Conservation (phyloP, 345 rosid genomes). For the Salix viminalis region DNA sequence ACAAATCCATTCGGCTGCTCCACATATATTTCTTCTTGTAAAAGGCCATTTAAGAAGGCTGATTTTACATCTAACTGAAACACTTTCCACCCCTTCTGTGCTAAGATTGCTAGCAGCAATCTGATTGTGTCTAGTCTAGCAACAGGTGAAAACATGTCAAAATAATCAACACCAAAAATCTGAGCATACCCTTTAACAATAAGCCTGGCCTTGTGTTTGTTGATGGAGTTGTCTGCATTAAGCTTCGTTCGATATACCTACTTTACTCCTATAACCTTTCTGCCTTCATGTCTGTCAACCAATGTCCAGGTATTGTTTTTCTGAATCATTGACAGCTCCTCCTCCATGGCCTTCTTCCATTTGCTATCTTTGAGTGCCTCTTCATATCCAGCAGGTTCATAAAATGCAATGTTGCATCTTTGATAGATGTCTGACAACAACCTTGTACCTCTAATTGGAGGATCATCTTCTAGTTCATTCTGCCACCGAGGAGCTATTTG, state of each 20-base stretch:
- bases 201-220: not conserved
- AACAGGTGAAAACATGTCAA: not conserved
- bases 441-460: too few relatives aligned
- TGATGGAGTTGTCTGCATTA: not conserved
- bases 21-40: not conserved
- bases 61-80: not conserved
- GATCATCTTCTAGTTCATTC: too few relatives aligned
- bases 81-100: not conserved
- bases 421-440: too few relatives aligned
- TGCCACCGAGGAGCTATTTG: not conserved
- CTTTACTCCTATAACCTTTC: not conserved
- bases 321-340: not conserved
- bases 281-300: not conserved
- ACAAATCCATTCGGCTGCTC: not conserved
- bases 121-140: not conserved
- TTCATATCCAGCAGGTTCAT: not conserved
- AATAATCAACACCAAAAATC: not conserved
- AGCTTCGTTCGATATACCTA: not conserved
- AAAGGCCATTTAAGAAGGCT: not conserved
- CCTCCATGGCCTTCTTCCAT: not conserved
- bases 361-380: not conserved
- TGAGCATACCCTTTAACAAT: not conserved
- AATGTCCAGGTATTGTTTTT: not conserved
- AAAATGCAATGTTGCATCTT: too few relatives aligned
- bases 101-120: not conserved